Evolutionary conservation across 495 filamentous ascomycete species (phyloP), one percentile per base, ranked within the genome.

Genomic region (Aspergillus nidulans): DNA sequence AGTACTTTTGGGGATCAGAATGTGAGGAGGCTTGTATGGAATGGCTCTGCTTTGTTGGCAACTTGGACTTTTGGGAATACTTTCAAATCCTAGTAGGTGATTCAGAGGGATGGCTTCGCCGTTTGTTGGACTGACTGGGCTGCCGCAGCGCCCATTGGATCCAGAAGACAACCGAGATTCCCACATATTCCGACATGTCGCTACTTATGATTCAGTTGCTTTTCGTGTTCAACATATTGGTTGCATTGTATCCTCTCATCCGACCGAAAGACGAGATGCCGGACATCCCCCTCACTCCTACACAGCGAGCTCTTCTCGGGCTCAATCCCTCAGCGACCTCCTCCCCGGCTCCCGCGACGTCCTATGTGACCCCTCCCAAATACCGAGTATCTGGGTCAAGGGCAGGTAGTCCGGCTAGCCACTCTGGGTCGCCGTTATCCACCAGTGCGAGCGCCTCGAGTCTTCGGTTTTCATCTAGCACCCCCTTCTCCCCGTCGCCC

Each of bases 211-310:
- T 86, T 19, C 86, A 85, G 51, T 59, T 82, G 13, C 62, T 90
- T 39, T 79, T 89, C 28, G 21, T 84, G 38, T 69, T 76, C 68
- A 94, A 92, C 68, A 83, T 92, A 52, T 53, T 76, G 55, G 56
- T 81, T 13, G 84, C 88, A 15, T 60, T 86, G 32, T 76, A 80
- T 20, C 94, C 90, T 12, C 79, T 96, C 19, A 67, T 89, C 63
- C 80, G 83, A 46, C 70, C 72, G 6, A 80, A 77, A 52, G 91
- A 96, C 68, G 82, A 92, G 56, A 78, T 96, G 55, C 76, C 84
- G 59, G 92, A 98, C 67, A 95, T 98, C 45, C 84, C 94, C 56
- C 79, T 98, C 49, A 97, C 91, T 5, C 90, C 94, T 20, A 85
- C 85, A 12, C 94, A 98, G 69, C 88, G 94, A 38, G 77, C 82